Evolutionary conservation across 352 stramenopile genomes (phyloP).

Genomic region (Thraustochytrium striatum): DNA sequence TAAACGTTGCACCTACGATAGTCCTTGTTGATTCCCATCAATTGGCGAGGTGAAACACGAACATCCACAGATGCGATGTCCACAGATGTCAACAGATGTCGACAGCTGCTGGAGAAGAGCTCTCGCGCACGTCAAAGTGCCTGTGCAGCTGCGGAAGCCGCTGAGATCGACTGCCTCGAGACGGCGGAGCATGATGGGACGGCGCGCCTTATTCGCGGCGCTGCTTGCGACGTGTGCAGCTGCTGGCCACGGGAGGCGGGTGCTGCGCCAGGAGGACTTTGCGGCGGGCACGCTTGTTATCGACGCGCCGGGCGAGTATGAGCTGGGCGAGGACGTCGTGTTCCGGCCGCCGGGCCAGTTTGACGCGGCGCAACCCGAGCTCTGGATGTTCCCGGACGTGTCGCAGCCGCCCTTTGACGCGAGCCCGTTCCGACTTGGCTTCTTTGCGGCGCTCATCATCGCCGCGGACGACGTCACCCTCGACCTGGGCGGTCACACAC

Average conservation of each 20-base stretch:
- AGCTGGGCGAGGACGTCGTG: conserved; percentile 27
- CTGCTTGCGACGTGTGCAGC: too few species aligned
- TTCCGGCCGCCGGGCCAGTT: conserved; percentile 10
- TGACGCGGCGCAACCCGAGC: neutral
- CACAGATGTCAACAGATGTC: too few species aligned
- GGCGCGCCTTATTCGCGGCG: too few species aligned
- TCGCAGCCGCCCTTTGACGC: neutral
- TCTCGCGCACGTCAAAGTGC: too few species aligned
- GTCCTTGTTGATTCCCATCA: too few species aligned
- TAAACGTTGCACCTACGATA: too few species aligned
- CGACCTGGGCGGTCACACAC: conserved; percentile 14
- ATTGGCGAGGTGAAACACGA: too few species aligned
- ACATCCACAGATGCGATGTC: too few species aligned
- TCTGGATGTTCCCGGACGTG: conserved; percentile 14
- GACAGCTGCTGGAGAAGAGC: too few species aligned
- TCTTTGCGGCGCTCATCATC: conserved; percentile 25
- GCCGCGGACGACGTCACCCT: conserved; percentile 5
- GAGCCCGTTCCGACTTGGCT: conserved; percentile 6
- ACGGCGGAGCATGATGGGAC: too few species aligned
- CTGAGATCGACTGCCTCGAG: too few species aligned
- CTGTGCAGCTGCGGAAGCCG: too few species aligned
- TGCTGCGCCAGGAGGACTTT: conserved; percentile 32
- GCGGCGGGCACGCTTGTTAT: conserved; percentile 18
- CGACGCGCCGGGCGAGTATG: conserved; percentile 2
- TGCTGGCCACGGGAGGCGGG: neutral